phyloP scores from a whole-genome alignment of 2,329 filamentous ascomycete species.

The Mollisiaceae sp. region DNA sequence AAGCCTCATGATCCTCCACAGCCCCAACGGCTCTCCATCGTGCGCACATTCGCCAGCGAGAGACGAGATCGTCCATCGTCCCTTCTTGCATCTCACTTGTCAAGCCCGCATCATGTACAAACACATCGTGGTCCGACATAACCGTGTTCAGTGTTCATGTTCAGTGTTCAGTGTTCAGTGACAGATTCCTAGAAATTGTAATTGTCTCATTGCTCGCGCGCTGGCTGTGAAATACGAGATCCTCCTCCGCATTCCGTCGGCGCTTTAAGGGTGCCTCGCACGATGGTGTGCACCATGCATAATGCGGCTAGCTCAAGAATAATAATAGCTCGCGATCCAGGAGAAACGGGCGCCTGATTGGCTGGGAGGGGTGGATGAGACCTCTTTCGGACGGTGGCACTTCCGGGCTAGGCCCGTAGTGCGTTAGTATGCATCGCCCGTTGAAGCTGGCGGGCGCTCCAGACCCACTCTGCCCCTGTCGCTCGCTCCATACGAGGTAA shows the following conservation, averaged over 20 bases:
- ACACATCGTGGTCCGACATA: not conserved
- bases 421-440: not conserved
- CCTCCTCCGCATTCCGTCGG: slow-evolving; percentile 15
- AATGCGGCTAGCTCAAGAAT: not conserved
- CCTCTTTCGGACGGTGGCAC: not conserved
- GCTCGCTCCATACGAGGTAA: not conserved
- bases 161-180: not conserved
- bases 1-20: not conserved
- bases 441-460: not conserved
- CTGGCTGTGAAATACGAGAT: slow-evolving; percentile 15
- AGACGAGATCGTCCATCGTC: too few relatives aligned
- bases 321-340: slow-evolving; percentile 15
- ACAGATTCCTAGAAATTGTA: not conserved
- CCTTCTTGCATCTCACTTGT: too few relatives aligned
- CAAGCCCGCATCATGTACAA: too few relatives aligned
- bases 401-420: not conserved
- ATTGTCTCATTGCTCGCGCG: too few relatives aligned
- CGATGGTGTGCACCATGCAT: not conserved
- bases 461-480: slow-evolving; percentile 1
- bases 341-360: slow-evolving; percentile 6
- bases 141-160: not conserved
- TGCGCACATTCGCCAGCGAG: not conserved
- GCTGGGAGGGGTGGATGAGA: not conserved
- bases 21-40: not conserved
- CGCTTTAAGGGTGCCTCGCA: slow-evolving; percentile 5